These are phyloP conservation scores for Lumnitzera racemosa DNA, from an alignment of 345 rosid genomes.

Conservation along the genomic window DNA sequence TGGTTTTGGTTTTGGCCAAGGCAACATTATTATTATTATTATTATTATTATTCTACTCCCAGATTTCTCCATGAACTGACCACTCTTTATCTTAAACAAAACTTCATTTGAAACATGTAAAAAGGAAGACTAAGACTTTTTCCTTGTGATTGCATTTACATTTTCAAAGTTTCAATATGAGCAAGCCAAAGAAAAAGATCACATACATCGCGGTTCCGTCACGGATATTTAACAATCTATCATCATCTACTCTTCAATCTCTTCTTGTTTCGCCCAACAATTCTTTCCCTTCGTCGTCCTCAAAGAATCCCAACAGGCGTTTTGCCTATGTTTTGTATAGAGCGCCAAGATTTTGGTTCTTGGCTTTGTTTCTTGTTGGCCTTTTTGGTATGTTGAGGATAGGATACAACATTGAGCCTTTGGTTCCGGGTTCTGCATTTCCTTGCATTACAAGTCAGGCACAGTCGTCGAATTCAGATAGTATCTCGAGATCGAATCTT, in stretches of 20 bases:
- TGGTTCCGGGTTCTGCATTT: slow-evolving; percentile 30
- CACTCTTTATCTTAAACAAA: too few species aligned
- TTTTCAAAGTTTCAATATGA: slow-evolving; percentile 20
- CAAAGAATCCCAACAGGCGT: background rate
- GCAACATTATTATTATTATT: background rate
- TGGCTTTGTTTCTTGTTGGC: slow-evolving; percentile 37
- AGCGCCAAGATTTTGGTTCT: slow-evolving; percentile 43
- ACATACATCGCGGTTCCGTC: slow-evolving; percentile 55
- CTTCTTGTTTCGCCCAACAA: slow-evolving; percentile 59
- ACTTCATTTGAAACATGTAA: background rate
- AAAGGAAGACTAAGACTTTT: background rate
- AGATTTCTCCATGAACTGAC: too few species aligned
- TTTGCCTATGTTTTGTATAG: slow-evolving; percentile 13
- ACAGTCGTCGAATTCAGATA: slow-evolving; percentile 2
- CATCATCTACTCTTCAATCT: slow-evolving; percentile 52
- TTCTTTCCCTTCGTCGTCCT: slow-evolving; percentile 14
- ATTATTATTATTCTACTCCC: background rate
- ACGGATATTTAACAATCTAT: slow-evolving; percentile 39
- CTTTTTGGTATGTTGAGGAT: slow-evolving; percentile 38
- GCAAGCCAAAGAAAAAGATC: slow-evolving; percentile 25
- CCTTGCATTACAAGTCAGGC: slow-evolving; percentile 37
- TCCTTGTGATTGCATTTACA: too few species aligned
- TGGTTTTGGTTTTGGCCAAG: background rate
- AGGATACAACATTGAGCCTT: slow-evolving; percentile 38
- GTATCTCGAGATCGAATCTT: too few species aligned